Base-by-base conservation (phyloP, 768 basidiomycete species). In the Lactarius vividus region DNA sequence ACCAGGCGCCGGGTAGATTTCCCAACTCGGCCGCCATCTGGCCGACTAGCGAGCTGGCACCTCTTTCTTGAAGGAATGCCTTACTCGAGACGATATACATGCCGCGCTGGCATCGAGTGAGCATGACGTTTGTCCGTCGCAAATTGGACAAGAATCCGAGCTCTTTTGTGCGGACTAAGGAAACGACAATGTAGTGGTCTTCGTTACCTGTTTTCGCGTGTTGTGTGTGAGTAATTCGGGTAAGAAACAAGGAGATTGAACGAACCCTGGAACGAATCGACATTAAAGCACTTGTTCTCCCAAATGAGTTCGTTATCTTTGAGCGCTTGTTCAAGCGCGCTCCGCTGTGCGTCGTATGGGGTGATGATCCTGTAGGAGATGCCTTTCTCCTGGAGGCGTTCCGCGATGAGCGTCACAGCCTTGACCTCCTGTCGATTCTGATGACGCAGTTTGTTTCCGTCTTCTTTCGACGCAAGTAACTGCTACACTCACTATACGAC, bases 71-170 rank as follows among this genome's bases (percentile, higher is more conserved):
- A 46, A 94, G 77, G 72, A 93, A 94, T 20, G 77, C 77, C 68
- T 79, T 78, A 70, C 80, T 89, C 26, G 87, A 81, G 59, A 88
- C 79, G 70, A 94, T 88, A 64, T 86, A 85, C 91, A 94, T 93
- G 35, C 86, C 88, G 58, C 77, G 80, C 74, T 88, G 88, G 80
- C 88, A 92, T 42, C 92, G 84, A 56, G 86, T 88, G 9, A 94
- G 85, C 91, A 94, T 92, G 64, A 94, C 92, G 86, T 94, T 94
- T 61, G 89, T 88, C 20, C 92, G 82, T 33, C 88, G 82, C 11
- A 81, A 69, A 71, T 86, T 86, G 16, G 75, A 72, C 39, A 94
- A 78, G 69, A 94, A 94, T 5, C 92, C 92, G 56, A 88, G 77
- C 4, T 79, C 81, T 39, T 75, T 76, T 0, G 89, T 82, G 29